A percentile compares a stretch with the other conserved stretches of the same genome.
phyloP scores from a whole-genome alignment of 1,284 basidiomycete species.

The Schizophyllum commune region DNA sequence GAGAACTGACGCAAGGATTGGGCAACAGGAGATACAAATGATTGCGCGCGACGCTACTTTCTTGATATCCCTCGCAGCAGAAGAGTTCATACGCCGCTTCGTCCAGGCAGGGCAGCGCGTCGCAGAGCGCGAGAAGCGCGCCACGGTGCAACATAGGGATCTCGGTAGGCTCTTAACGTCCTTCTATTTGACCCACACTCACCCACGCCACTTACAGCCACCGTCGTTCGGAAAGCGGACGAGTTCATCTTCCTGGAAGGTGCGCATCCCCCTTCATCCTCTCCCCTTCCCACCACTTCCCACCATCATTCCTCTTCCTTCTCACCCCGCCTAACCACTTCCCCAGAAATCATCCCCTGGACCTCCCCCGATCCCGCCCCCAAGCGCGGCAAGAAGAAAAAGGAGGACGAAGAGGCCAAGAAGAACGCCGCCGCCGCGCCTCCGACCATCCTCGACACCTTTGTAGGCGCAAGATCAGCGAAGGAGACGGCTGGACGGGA shows the following conservation, averaged over 20 bases:
- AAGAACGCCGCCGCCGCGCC: background rate
- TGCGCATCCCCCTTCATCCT: conserved; percentile 12
- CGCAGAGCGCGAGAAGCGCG: conserved; percentile 55
- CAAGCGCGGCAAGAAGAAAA: conserved; percentile 30
- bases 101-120: conserved; percentile 50
- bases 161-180: too few relatives aligned
- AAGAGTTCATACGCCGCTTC: conserved; percentile 68
- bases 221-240: conserved; percentile 54
- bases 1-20: background rate
- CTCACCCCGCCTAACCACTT: background rate
- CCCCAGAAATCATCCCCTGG: conserved; percentile 49
- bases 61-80: conserved; percentile 67
- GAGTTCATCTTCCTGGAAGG: conserved; percentile 71
- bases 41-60: conserved; percentile 67
- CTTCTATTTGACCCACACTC: too few relatives aligned
- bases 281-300: background rate
- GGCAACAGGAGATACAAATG: conserved; percentile 57
- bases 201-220: conserved; percentile 31
- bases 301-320: background rate
- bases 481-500: background rate
- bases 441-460: background rate
- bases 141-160: conserved; percentile 64
- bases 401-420: background rate
- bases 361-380: conserved; percentile 30
- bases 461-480: background rate